Percentiles rank a stretch among this genome's conserved stretches.
phyloP scores from a whole-genome alignment of 768 basidiomycete genomes.

The Goffeauzyma gilvescens region DNA sequence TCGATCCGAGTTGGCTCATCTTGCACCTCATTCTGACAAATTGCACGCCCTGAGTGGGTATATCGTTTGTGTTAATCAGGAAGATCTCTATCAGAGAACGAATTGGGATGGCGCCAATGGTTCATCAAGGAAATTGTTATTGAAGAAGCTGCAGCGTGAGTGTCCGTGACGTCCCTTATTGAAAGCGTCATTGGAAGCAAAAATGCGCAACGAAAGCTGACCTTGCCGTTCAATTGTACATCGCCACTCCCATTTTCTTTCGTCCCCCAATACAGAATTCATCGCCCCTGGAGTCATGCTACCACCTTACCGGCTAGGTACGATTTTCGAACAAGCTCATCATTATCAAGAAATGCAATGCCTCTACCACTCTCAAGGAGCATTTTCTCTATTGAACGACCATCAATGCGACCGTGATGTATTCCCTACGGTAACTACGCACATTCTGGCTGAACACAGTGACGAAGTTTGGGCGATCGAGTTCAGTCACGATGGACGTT shows the following conservation, averaged over 20 bases:
- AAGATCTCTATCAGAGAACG: conserved; percentile 61
- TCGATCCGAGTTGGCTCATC: conserved; percentile 68
- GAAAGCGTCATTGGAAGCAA: background rate
- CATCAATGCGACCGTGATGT: conserved; percentile 57
- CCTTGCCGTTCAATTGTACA: no score
- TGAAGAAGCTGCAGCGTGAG: conserved; percentile 64
- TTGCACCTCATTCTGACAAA: conserved; percentile 48
- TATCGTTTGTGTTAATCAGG: conserved; percentile 37
- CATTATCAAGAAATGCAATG: conserved; percentile 61
- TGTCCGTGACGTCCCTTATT: background rate
- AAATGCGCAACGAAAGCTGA: no score
- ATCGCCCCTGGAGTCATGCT: conserved; percentile 86
- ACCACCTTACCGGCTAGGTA: conserved; percentile 66
- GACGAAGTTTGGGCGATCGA: conserved; percentile 93
- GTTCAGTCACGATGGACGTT: conserved; percentile 78
- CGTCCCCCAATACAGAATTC: conserved; percentile 44
- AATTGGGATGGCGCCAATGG: conserved; percentile 79
- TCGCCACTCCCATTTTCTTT: no score
- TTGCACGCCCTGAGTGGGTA: conserved; percentile 78
- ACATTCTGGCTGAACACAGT: conserved; percentile 62
- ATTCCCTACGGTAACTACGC: conserved; percentile 72
- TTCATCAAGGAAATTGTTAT: conserved; percentile 52
- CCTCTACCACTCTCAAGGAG: conserved; percentile 55
- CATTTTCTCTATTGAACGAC: conserved; percentile 71
- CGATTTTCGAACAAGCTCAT: conserved; percentile 69